Conservation (phyloP, 2,329 filamentous ascomycete genomes). For the Cytospora chrysosperma region DNA sequence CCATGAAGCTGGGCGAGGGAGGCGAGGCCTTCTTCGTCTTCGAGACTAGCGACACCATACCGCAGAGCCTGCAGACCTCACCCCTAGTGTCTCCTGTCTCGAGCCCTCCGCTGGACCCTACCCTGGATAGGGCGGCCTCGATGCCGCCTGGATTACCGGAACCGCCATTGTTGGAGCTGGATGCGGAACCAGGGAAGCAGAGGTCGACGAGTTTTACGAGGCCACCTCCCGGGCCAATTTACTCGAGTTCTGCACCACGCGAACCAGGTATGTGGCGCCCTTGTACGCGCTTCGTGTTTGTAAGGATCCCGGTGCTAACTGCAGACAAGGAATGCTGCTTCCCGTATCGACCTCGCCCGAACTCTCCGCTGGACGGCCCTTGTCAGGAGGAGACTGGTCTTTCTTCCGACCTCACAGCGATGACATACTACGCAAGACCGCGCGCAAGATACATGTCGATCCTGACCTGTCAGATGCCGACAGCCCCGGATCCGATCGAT, state of each 20-base stretch:
- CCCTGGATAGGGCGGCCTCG: constrained; percentile 28
- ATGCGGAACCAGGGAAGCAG: constrained; percentile 49
- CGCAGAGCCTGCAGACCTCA: constrained; percentile 91
- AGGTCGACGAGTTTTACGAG: constrained; percentile 41
- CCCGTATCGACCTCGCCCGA: constrained; percentile 56
- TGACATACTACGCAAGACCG: constrained; percentile 49
- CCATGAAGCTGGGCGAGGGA: constrained; percentile 97
- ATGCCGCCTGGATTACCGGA: constrained; percentile 57
- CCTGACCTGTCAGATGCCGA: constrained; percentile 40
- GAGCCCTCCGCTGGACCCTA: constrained; percentile 67
- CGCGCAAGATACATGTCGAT: constrained; percentile 38
- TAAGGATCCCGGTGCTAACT: constrained; percentile 22
- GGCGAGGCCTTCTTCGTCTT: constrained; percentile 99
- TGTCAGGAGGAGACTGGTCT: constrained; percentile 54
- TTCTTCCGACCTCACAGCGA: constrained; percentile 53
- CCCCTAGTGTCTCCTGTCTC: constrained; percentile 86
- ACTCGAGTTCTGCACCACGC: constrained; percentile 34
- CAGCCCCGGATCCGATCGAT: constrained; percentile 52
- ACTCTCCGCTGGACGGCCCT: constrained; percentile 44
- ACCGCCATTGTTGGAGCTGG: constrained; percentile 68
- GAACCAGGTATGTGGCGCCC: constrained; percentile 34
- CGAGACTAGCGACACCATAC: constrained; percentile 87
- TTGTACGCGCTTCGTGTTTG: not conserved
- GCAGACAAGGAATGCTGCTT: constrained; percentile 46
- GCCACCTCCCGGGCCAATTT: constrained; percentile 46